Evolutionary conservation across 306 rosid species (phyloP).

Genomic region (Albizia julibrissin): DNA sequence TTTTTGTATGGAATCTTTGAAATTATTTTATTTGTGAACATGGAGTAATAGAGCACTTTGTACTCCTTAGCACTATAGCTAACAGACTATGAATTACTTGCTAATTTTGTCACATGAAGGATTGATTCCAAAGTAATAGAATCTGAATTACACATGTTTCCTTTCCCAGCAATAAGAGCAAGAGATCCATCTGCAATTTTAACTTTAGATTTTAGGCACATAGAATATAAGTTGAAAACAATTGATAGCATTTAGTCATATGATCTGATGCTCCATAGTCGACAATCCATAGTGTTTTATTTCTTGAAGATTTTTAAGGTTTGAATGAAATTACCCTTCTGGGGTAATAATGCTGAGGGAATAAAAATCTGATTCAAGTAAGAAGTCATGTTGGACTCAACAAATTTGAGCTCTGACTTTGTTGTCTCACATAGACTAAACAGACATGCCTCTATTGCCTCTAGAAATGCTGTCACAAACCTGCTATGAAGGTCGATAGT

Average conservation of each 20-base stretch:
- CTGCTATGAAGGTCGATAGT: background rate
- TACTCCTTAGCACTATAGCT: background rate
- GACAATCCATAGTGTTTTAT: background rate
- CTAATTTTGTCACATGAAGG: background rate
- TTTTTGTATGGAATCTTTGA: constrained; percentile 35
- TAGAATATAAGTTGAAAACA: background rate
- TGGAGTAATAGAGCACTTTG: background rate
- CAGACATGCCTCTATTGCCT: background rate
- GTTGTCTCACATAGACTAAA: background rate
- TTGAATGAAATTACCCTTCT: background rate
- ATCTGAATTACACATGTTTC: background rate
- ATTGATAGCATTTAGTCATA: background rate
- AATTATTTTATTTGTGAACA: constrained; percentile 24
- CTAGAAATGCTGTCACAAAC: background rate
- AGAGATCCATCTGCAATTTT: background rate
- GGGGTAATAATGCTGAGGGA: background rate
- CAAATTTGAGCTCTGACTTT: background rate
- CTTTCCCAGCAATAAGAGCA: background rate
- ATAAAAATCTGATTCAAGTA: background rate
- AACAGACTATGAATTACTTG: background rate
- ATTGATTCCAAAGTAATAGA: background rate
- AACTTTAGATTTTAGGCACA: background rate
- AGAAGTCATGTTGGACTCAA: background rate
- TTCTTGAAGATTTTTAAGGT: background rate
- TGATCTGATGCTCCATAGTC: background rate